Base-by-base conservation (phyloP, 1,139 yeast species). In the Taphrina betulina region DNA sequence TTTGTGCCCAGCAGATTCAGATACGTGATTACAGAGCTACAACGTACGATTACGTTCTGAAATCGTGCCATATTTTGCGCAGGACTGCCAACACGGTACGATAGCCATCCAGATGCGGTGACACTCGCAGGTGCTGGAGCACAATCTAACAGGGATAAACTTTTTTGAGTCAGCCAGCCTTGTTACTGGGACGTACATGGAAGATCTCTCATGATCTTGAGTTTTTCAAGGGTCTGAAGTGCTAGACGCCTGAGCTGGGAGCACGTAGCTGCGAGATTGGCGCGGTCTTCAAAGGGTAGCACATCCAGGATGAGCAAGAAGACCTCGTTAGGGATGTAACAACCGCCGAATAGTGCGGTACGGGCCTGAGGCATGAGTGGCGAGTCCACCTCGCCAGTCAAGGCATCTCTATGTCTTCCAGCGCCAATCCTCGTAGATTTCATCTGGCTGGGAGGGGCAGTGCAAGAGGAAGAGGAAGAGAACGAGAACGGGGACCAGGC, bases 141-240 rank as follows among this genome's bases (percentile, higher is more conserved):
- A n/a, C 54, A 50, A 26, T 38, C 54, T 50, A 16, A 3, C 5
- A 36, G 4, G 2, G 7, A 23, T 45, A 22, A 45, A 42, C 35
- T 5, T 20, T n/a, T 12, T 16, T 16, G 14, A 33, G 7, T 19
- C 24, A 16, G 16, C 7, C 28, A n/a, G 3, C n/a, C 34, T 5
- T 23, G 26, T 16, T 14, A 8, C 7, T 8, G 5, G 35, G 2
- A n/a, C 46, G 7, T 40, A 50, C 54, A 40, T 10, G 54, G 45
- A 3, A 50, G 22, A 23, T 50, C 54, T 17, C 54, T 33, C 54
- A 50, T 50, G 34, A 50, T 37, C 54, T 50, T 50, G 45, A 50
- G 46, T 28, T 50, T 50, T 8, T 33, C 36, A 4, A 33, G 12
- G 5, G 46, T 31, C 3, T 31, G 46, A 10, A 50, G 40, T 14